Conservation (phyloP, 1,284 basidiomycete genomes). For the Cryptococcus deneoformans region DNA sequence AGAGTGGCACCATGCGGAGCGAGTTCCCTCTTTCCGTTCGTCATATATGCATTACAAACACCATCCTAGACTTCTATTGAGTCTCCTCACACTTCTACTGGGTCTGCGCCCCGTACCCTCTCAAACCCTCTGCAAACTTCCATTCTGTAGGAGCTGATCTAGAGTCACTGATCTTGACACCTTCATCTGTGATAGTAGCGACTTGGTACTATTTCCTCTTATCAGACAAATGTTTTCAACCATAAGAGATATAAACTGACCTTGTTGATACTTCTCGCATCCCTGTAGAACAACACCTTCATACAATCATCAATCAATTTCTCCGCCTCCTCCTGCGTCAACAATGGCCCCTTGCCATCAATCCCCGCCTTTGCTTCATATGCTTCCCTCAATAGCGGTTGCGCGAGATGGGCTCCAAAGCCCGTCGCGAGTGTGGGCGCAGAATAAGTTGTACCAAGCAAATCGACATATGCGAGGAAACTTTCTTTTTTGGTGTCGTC, state of each 20-base stretch:
- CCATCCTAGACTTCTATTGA: not conserved
- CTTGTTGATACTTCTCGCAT: constrained; percentile 95
- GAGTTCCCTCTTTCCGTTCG: too few species aligned
- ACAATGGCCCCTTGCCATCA: constrained; percentile 70
- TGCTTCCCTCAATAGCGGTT: constrained; percentile 85
- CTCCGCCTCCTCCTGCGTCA: constrained; percentile 78
- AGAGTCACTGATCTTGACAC: constrained; percentile 77
- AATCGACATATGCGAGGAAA: constrained; percentile 91
- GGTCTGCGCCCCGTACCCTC: constrained; percentile 66
- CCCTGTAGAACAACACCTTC: constrained; percentile 95
- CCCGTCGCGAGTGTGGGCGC: constrained; percentile 95
- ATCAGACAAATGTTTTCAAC: constrained; percentile 3
- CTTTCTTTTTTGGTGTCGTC: constrained; percentile 70
- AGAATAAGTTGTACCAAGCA: constrained; percentile 94
- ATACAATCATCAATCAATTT: constrained; percentile 81
- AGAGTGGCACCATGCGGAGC: too few species aligned
- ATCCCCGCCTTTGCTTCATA: constrained; percentile 54
- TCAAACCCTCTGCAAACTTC: constrained; percentile 78
- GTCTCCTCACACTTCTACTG: constrained; percentile 50
- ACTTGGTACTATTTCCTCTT: constrained; percentile 77
- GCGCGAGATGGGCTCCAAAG: constrained; percentile 92
- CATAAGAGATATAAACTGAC: constrained; percentile 51
- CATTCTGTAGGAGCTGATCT: constrained; percentile 75
- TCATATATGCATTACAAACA: constrained; percentile 3
- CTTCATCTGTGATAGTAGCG: constrained; percentile 76